Conservation (phyloP, 1,284 basidiomycete species). For the Schizophyllum amplum region DNA sequence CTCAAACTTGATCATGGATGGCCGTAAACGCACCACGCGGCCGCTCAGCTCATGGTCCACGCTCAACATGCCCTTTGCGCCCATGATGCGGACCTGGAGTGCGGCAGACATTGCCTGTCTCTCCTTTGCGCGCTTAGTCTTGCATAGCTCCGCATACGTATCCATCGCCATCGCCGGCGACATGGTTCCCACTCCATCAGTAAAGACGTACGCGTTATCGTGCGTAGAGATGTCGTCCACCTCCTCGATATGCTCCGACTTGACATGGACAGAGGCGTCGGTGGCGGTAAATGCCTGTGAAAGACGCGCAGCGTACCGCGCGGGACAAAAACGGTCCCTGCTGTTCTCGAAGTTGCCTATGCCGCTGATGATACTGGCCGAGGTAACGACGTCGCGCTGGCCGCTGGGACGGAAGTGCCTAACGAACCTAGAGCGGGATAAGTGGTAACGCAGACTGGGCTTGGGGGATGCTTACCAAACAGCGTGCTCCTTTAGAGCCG, state of each 20-base stretch:
- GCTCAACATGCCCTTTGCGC: constrained; percentile 55
- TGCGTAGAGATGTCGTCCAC: constrained; percentile 37
- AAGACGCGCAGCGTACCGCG: constrained; percentile 62
- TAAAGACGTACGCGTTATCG: constrained; percentile 52
- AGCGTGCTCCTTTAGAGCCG: constrained; percentile 41
- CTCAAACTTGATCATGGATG: constrained; percentile 61
- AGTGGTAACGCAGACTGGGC: too few species aligned
- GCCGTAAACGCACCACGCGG: constrained; percentile 37
- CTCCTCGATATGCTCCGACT: constrained; percentile 33
- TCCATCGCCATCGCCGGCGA: constrained; percentile 44
- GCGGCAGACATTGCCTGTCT: constrained; percentile 38
- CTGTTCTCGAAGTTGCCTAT: constrained; percentile 45
- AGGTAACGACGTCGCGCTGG: constrained; percentile 25
- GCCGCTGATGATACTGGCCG: constrained; percentile 38
- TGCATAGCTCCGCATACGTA: constrained; percentile 43
- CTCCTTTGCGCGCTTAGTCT: constrained; percentile 27
- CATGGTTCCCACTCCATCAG: constrained; percentile 65
- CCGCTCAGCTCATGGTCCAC: constrained; percentile 43
- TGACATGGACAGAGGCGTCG: too few species aligned
- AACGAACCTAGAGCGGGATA: too few species aligned
- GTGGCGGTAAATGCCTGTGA: constrained; percentile 67
- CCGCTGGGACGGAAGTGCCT: too few species aligned
- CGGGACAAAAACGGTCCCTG: constrained; percentile 30
- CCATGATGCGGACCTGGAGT: constrained; percentile 53
- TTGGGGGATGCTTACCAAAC: constrained; percentile 46